A percentile compares a stretch with the other conserved stretches of the same genome.
phyloP scores from a whole-genome alignment of 75 land plant species.

The Picea glauca region DNA sequence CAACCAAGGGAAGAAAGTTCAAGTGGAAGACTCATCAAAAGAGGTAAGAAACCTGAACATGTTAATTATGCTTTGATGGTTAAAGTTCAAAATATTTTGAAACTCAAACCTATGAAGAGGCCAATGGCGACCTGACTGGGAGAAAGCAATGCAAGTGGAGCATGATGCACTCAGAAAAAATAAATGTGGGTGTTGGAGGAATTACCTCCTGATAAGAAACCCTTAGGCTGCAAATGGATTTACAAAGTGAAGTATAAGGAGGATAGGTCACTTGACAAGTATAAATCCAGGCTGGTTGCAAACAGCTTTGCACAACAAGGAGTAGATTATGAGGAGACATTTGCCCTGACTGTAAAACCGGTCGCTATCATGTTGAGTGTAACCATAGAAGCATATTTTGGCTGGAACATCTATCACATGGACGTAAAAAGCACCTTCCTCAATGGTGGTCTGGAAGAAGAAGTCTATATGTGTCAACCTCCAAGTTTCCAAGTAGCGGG shows the following conservation, averaged over 20 bases:
- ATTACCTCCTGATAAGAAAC: conserved; percentile 2
- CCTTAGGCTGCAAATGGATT: conserved; percentile 5
- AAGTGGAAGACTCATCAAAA: too few species aligned
- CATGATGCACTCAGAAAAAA: conserved; percentile 1
- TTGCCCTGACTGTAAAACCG: neutral
- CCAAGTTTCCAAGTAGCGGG: too few species aligned
- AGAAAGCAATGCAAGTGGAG: neutral
- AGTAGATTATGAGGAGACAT: conserved; percentile 10
- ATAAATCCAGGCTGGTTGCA: conserved; percentile 9
- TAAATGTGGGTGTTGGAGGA: neutral
- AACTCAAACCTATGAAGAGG: conserved; percentile 1
- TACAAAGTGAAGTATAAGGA: conserved; percentile 3
- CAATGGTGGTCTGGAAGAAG: too few species aligned
- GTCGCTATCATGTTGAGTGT: neutral
- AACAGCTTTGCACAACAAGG: conserved; percentile 1
- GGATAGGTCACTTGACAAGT: conserved; percentile 1
- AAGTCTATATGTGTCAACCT: too few species aligned
- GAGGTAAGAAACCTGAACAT: too few species aligned
- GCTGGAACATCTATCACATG: too few species aligned
- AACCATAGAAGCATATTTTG: neutral
- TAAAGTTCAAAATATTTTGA: too few species aligned
- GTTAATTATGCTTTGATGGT: too few species aligned
- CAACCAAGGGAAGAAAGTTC: too few species aligned
- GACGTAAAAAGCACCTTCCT: too few species aligned
- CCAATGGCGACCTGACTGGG: neutral